phyloP scores from a whole-genome alignment of 192 early-diverging fungal species.

The Entomortierella beljakovae region DNA sequence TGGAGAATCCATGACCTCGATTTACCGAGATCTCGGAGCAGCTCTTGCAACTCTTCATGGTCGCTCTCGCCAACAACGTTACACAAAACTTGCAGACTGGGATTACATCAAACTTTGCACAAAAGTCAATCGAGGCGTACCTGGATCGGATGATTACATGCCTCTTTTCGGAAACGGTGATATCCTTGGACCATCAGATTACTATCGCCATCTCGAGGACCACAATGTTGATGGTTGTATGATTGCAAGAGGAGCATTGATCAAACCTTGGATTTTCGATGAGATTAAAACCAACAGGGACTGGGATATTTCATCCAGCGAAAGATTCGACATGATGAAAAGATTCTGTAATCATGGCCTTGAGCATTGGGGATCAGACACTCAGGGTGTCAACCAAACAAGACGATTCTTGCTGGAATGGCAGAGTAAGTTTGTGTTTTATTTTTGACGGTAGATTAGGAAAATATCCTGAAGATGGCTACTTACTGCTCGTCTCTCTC shows the following conservation, averaged over 20 bases:
- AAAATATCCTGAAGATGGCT: neutral
- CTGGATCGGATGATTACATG: slow-evolving; percentile 64
- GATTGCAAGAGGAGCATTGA: slow-evolving; percentile 82
- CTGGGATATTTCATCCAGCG: slow-evolving; percentile 91
- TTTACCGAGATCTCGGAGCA: slow-evolving; percentile 68
- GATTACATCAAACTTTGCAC: slow-evolving; percentile 83
- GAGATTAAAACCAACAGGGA: slow-evolving; percentile 89
- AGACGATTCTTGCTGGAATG: slow-evolving; percentile 85
- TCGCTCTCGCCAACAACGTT: slow-evolving; percentile 91
- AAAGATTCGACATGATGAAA: slow-evolving; percentile 92
- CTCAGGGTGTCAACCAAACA: slow-evolving; percentile 85
- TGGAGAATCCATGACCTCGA: slow-evolving; percentile 81
- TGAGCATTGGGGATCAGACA: slow-evolving; percentile 96
- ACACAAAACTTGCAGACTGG: slow-evolving; percentile 93
- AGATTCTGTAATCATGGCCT: slow-evolving; percentile 87
- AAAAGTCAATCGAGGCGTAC: slow-evolving; percentile 49
- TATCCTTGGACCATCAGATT: slow-evolving; percentile 86
- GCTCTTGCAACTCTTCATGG: slow-evolving; percentile 78
- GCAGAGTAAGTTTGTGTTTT: slow-evolving; percentile 69
- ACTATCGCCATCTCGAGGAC: slow-evolving; percentile 75
- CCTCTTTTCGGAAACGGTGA: slow-evolving; percentile 80
- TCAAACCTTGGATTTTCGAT: slow-evolving; percentile 98
- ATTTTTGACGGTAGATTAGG: neutral
- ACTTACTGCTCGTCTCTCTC: neutral
- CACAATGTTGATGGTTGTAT: slow-evolving; percentile 84